Conservation (phyloP, 164 flowering plant genomes). For the Stephania yunnanensis region DNA sequence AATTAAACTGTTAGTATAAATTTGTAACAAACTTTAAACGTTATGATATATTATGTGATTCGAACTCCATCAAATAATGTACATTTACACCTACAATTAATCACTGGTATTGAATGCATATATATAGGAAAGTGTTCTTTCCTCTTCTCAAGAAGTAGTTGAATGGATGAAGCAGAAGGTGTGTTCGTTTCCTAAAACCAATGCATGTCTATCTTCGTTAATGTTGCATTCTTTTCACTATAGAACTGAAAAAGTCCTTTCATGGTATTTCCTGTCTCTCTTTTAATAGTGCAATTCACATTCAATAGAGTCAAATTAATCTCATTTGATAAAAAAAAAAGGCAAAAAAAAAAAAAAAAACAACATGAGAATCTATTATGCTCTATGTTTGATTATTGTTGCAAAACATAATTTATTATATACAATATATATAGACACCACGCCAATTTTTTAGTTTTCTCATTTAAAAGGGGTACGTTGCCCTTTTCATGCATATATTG, state of each 20-base stretch:
- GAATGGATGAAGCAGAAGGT: neutral
- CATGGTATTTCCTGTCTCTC: neutral
- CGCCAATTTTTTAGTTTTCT: neutral
- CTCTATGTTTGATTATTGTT: neutral
- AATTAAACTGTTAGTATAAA: too few species aligned
- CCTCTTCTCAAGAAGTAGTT: slow-evolving; percentile 3
- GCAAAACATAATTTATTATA: neutral
- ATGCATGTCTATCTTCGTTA: neutral
- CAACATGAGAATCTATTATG: neutral
- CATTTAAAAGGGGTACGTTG: neutral
- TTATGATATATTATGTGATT: too few species aligned
- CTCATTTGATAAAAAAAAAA: neutral
- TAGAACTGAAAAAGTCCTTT: neutral
- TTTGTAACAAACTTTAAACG: too few species aligned
- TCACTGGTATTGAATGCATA: too few species aligned
- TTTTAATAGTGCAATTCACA: neutral
- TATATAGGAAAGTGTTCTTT: neutral
- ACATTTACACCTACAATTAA: too few species aligned
- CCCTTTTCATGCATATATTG: too few species aligned
- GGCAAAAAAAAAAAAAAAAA: neutral
- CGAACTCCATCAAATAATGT: too few species aligned
- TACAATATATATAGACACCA: too few species aligned
- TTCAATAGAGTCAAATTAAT: neutral
- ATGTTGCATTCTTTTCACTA: neutral
- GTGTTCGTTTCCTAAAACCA: neutral